Conservation (phyloP, 768 basidiomycete genomes). For the Suillus sp. region DNA sequence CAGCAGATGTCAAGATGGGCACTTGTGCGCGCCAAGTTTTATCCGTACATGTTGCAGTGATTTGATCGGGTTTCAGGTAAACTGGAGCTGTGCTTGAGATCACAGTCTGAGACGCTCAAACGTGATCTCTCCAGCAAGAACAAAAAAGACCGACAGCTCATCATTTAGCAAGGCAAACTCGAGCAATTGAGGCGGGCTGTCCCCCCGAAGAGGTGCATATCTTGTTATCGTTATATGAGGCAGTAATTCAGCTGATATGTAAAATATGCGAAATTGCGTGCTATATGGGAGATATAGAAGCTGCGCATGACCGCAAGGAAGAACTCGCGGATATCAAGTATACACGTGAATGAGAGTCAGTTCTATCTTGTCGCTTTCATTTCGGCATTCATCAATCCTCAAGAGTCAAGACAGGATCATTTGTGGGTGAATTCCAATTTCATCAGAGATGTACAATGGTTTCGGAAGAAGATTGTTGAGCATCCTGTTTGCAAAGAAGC, state of each 20-base stretch:
- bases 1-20: neutral
- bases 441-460: slow-evolving; percentile 32
- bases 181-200: no score
- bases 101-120: neutral
- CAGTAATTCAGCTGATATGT: neutral
- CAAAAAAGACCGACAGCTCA: neutral
- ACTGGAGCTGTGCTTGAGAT: neutral
- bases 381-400: neutral
- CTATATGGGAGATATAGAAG: neutral
- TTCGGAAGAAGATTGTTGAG: slow-evolving; percentile 35
- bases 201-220: neutral
- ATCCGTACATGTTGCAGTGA: neutral
- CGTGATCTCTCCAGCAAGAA: neutral
- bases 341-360: neutral
- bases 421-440: neutral
- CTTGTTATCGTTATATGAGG: neutral
- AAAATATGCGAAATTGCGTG: neutral
- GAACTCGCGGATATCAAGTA: neutral
- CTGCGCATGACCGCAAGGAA: neutral
- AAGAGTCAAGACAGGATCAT: neutral
- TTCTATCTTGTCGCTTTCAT: neutral
- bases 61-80: neutral
- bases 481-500: slow-evolving; percentile 41
- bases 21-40: neutral
- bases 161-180: neutral